Evolutionary conservation across 2,329 filamentous ascomycete genomes (phyloP).

Genomic region (Clarireedia sp.): DNA sequence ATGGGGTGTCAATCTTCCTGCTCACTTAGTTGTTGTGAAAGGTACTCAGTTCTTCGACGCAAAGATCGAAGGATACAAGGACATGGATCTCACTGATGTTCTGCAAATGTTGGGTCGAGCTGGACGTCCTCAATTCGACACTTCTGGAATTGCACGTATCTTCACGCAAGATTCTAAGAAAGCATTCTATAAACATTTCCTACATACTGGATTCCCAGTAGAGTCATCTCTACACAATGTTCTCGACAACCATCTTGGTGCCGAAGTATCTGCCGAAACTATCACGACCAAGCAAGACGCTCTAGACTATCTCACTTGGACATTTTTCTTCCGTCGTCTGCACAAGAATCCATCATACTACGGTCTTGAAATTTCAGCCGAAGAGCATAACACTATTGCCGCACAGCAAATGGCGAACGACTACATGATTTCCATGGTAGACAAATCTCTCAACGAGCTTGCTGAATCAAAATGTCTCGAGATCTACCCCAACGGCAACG

Average conservation of each 20-base stretch:
- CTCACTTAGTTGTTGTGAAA: conserved; percentile 94
- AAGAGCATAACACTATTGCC: conserved; percentile 80
- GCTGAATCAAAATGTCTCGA: conserved; percentile 77
- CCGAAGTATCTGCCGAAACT: conserved; percentile 89
- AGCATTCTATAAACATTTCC: conserved; percentile 98
- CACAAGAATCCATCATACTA: conserved; percentile 99
- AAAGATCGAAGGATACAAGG: conserved; percentile 94
- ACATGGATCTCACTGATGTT: conserved; percentile 98
- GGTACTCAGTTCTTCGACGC: conserved; percentile 98
- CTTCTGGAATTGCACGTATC: conserved; percentile 89
- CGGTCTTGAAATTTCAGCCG: conserved; percentile 83
- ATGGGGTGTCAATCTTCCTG: conserved; percentile 96
- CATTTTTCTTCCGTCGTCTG: conserved; percentile 94
- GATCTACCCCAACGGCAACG: conserved; percentile 76
- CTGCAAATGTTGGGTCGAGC: conserved; percentile 96
- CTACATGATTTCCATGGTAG: conserved; percentile 90
- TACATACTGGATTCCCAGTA: conserved; percentile 95
- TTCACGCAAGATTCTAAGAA: conserved; percentile 98
- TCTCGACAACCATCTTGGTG: conserved; percentile 90
- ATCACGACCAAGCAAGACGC: conserved; percentile 94
- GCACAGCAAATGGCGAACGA: conserved; percentile 86
- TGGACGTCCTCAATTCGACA: conserved; percentile 92
- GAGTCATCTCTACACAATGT: conserved; percentile 96
- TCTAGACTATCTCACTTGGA: conserved; percentile 96
- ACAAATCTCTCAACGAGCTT: conserved; percentile 74